Conservation (phyloP, 257 asterid species). For the Solanum ahanhuiri region DNA sequence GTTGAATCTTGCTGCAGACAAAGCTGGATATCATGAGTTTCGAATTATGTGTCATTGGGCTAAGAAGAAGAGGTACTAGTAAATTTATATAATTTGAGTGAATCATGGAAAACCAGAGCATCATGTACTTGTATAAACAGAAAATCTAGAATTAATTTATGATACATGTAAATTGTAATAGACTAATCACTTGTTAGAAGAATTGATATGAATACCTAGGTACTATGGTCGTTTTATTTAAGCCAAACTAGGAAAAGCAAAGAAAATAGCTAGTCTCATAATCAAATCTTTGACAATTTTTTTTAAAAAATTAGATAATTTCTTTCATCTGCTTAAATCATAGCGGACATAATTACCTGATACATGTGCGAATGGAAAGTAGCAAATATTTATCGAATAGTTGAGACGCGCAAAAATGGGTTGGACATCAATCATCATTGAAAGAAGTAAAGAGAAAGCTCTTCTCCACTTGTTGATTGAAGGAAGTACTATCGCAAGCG, state of each 20-base stretch:
- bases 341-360: not conserved
- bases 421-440: not conserved
- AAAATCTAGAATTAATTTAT: too few species aligned
- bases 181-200: not conserved
- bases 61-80: too few species aligned
- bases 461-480: too few species aligned
- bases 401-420: not conserved
- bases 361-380: not conserved
- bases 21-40: not conserved
- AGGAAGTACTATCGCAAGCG: too few species aligned
- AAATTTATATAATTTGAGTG: not conserved
- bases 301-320: not conserved
- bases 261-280: not conserved
- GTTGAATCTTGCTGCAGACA: too few species aligned
- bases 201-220: not conserved
- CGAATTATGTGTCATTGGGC: not conserved
- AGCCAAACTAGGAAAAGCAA: not conserved
- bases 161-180: not conserved
- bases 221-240: not conserved
- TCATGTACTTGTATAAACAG: too few species aligned
- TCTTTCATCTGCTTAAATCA: not conserved
- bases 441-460: not conserved
- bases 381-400: not conserved
- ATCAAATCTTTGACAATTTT: not conserved
- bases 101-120: not conserved